Evolutionary conservation across 305 asterid genomes (phyloP), one percentile per base, ranked within the genome.

Genomic region (Fraxinus dipetala): DNA sequence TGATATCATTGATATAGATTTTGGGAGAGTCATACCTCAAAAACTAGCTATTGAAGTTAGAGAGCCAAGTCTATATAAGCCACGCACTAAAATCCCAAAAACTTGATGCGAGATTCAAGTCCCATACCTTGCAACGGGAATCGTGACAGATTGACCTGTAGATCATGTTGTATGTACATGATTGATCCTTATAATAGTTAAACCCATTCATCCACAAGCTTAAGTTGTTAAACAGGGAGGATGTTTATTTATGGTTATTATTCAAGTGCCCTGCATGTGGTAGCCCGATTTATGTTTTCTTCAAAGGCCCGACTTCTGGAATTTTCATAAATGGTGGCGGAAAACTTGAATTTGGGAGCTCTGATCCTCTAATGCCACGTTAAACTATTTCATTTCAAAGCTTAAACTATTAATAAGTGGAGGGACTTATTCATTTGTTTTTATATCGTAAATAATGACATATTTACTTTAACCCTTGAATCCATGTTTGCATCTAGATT

Each of bases 401-500:
- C 72, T 61, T 61, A 61, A 61, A 61, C 30, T 61, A 6, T 61
- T 61, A 61, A 6, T 8, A 3, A 9, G 72, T 61, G 30, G 16
- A 22, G 5, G 31, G 26, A 61, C 72, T 56, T 56, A 56, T 56
- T 56, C 26, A 18, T 56, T 61, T 61, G 72, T 61, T 20, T 61
- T 61, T 61, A 61, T 61, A 20, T 26, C 6, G 16, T 61, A 11
- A 13, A 11, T 11, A 69, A 69, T 69, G 38, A 28, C 3, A 69
- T 11, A 22, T 69, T 69, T 69, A 30, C 75, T 69, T 76, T 30
- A 54, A 43, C 28, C 36, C 72, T 56, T 81, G 79, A 84, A 76
- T 80, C 73, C 36, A 9, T 83, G 45, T 84, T 63, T 86, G 75
- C 63, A 7, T 89, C 85, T 88, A 96, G 99, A 94, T 96, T 82